Evolutionary conservation across 164 flowering plant genomes (phyloP), one percentile per base, ranked within the genome.

Genomic region (Liriodendron chinense): DNA sequence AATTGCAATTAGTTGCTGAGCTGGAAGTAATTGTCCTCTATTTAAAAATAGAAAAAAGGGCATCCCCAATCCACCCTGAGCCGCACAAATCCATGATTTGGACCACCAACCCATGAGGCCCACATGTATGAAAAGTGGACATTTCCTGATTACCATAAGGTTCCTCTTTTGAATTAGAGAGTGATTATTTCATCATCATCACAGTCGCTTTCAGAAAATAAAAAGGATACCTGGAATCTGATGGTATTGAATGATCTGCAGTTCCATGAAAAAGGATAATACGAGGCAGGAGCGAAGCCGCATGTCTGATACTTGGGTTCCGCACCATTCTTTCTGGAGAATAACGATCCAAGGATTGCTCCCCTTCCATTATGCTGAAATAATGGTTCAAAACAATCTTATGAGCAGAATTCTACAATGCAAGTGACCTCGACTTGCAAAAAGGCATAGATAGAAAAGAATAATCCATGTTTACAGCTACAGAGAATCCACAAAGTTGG

Each of bases 321-420:
- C 84, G 89, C 61, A 91, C 83, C 80, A 86, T 67, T 71, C 87
- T 68, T 86, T 92, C 98, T 20, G 98, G 99, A 75, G 99, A 96
- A 83, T 84, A 91, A 49, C 49, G 72, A 61, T 47, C 71, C 74
- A 94, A 82, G 13, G 90, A 89, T 74, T 90, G 75, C 78, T 91
- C 93, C 65, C 99, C 99, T 81, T 91, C 98, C 98, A 95, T 95
- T 75, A 95, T 93, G 88, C 98, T 95, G 90, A 12, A 78, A 62
- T 68, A n/a, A 70, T 50, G 70, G 21, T 74, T 70, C 24, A 63
- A n/a, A 74, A 61, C 16, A 22, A 65, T 77, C 26, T 77, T 62
- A 68, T 72, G 24, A 50, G 64, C 16, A 12, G 25, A 59, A 67
- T 67, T 67, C 5, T 67, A 28, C 16, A 67, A 67, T 6, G 20